A percentile compares a stretch with the other conserved stretches of the same genome.
Conservation (phyloP, 2,329 filamentous ascomycete species). For the Ambrosiella xylebori region DNA sequence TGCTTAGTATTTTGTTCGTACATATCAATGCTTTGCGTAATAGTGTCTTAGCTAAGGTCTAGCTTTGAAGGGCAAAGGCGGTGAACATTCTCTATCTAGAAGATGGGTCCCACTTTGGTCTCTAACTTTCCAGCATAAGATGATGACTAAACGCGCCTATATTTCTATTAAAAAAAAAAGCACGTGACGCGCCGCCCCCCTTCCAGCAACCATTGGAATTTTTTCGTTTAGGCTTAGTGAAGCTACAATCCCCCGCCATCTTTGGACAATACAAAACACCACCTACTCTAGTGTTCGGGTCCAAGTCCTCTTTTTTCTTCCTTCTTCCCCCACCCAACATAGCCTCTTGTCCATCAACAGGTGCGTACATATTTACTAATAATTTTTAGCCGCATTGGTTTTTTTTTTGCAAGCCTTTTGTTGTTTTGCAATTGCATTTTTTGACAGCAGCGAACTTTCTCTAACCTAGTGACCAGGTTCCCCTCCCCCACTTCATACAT, state of each 20-base stretch:
- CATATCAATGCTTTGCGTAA: not conserved
- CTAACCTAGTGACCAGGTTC: constrained; percentile 13
- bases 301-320: constrained; percentile 12
- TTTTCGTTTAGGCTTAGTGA: constrained; percentile 11
- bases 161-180: not conserved
- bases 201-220: constrained; percentile 8
- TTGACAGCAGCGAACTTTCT: not conserved
- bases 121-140: not conserved
- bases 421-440: not conserved
- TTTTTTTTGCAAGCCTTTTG: not conserved
- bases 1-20: not conserved
- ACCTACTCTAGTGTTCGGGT: constrained; percentile 12
- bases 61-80: not conserved
- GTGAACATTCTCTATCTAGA: not conserved
- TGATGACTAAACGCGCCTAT: constrained; percentile 11
- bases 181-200: constrained; percentile 12
- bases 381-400: not conserved
- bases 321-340: constrained; percentile 8
- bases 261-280: constrained; percentile 13
- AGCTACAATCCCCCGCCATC: constrained; percentile 12
- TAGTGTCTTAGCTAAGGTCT: not conserved
- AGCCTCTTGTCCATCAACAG: constrained; percentile 12
- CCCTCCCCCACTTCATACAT: constrained; percentile 27
- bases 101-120: constrained; percentile 5
- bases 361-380: constrained; percentile 1